Evolutionary conservation across 805 yeast genomes (phyloP).

Genomic region (Lipomyces kockii): DNA sequence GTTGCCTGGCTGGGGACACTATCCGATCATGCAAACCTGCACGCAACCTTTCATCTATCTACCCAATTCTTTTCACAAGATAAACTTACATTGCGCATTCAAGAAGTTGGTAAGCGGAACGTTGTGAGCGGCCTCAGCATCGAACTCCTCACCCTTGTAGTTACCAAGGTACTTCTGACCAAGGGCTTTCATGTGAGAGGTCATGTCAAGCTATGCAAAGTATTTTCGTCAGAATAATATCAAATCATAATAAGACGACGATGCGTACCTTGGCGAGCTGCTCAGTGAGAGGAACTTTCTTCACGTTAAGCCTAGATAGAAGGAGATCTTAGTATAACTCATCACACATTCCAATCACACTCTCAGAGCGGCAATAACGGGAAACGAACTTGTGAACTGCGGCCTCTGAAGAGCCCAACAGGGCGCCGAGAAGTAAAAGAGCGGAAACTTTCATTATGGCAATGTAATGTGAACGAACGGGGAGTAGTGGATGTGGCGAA

Average conservation of each 20-base stretch:
- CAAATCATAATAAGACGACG: constrained; percentile 10
- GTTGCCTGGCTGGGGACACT: too few relatives aligned
- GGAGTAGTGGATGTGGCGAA: not conserved
- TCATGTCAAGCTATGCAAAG: constrained; percentile 35
- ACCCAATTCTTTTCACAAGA: not conserved
- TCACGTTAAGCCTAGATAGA: constrained; percentile 58
- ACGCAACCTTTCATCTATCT: not conserved
- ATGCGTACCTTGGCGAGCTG: constrained; percentile 53
- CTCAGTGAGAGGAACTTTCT: constrained; percentile 62
- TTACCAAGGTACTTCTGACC: constrained; percentile 64
- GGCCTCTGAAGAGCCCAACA: constrained; percentile 37
- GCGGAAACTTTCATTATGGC: constrained; percentile 34
- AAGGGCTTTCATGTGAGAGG: constrained; percentile 57
- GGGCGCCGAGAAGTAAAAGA: constrained; percentile 33
- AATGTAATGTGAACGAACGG: not conserved
- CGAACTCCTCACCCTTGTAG: constrained; percentile 49
- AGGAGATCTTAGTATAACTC: not conserved
- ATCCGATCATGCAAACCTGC: too few relatives aligned
- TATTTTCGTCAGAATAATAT: not conserved
- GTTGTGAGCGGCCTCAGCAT: constrained; percentile 57
- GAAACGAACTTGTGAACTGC: constrained; percentile 45
- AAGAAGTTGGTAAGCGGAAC: constrained; percentile 89
- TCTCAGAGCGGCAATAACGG: not conserved
- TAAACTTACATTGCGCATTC: constrained; percentile 73
- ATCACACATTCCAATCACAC: constrained; percentile 2